Conservation (phyloP, 1,139 yeast genomes). For the Waltiozyma solani region DNA sequence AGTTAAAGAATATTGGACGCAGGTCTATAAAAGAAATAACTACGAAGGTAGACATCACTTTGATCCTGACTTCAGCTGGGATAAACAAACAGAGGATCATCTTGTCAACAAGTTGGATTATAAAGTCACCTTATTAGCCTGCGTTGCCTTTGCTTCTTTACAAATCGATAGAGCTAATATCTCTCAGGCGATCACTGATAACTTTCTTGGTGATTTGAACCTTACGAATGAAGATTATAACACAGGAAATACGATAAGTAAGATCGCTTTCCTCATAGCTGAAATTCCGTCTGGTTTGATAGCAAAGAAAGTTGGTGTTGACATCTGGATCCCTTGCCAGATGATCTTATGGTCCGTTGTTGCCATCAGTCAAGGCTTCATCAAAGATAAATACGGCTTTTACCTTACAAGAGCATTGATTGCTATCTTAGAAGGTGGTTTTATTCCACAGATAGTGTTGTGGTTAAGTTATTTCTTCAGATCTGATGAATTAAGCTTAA, state of each 20-base stretch:
- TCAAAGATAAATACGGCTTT: conserved; percentile 28
- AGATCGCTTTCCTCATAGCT: conserved; percentile 33
- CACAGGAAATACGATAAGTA: conserved; percentile 35
- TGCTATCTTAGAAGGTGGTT: conserved; percentile 44
- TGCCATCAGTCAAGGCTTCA: conserved; percentile 33
- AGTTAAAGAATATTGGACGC: not conserved
- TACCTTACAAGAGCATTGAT: conserved; percentile 33
- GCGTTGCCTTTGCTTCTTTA: not conserved
- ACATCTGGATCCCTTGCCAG: conserved; percentile 43
- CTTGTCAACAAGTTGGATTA: not conserved
- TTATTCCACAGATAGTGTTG: conserved; percentile 40
- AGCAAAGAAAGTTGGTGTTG: conserved; percentile 43
- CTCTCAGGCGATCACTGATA: not conserved
- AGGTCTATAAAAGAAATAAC: not conserved
- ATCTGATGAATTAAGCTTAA: conserved; percentile 33
- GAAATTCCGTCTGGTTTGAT: conserved; percentile 46
- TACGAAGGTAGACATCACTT: not conserved
- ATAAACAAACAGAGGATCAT: not conserved
- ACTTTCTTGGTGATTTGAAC: conserved; percentile 30
- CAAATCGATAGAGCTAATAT: not conserved
- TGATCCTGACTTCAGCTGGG: not conserved
- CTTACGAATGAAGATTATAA: conserved; percentile 40
- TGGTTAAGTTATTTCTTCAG: conserved; percentile 48
- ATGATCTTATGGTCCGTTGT: conserved; percentile 41
- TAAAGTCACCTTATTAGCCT: not conserved